Percentiles rank a stretch among this genome's conserved stretches.
phyloP scores from a whole-genome alignment of 1,284 basidiomycete genomes.

The Tilletiaria anomala region DNA sequence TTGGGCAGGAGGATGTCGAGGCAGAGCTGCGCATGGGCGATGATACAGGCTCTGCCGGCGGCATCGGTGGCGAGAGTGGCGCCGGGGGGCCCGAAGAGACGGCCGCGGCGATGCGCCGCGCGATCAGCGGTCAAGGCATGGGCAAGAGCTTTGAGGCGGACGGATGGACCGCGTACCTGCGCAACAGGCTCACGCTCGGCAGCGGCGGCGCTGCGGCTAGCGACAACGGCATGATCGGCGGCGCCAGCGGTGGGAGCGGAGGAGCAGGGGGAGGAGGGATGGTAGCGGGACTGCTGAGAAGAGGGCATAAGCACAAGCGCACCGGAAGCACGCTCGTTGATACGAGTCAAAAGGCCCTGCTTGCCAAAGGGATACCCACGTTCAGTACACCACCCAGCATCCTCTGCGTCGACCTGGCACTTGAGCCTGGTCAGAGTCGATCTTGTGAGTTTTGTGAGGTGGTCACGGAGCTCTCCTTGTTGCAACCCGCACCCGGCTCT shows the following conservation, averaged over 20 bases:
- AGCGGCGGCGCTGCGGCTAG: neutral
- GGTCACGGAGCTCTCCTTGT: too few species aligned
- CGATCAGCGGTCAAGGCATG: too few species aligned
- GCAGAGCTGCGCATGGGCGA: too few species aligned
- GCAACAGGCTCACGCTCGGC: neutral
- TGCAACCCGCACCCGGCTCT: too few species aligned
- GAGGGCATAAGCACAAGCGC: conserved; percentile 34
- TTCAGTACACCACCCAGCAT: conserved; percentile 67
- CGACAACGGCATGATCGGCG: neutral
- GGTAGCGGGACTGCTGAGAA: too few species aligned
- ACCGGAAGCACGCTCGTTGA: conserved; percentile 53
- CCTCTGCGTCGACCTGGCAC: conserved; percentile 62
- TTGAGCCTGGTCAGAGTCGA: conserved; percentile 63
- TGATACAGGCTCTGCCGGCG: too few species aligned
- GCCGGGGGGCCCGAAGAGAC: too few species aligned
- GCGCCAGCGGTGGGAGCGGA: too few species aligned
- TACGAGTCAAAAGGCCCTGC: conserved; percentile 29
- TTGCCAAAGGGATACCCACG: conserved; percentile 52
- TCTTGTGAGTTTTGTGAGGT: conserved; percentile 62
- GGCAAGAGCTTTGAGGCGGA: too few species aligned
- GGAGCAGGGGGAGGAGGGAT: too few species aligned
- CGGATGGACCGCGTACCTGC: neutral
- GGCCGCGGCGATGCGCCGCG: too few species aligned
- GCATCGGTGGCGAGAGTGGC: too few species aligned
- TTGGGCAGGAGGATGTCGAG: neutral